These are phyloP conservation scores for Neltuma alba DNA, from an alignment of 306 rosid genomes.

Conservation along the genomic window DNA sequence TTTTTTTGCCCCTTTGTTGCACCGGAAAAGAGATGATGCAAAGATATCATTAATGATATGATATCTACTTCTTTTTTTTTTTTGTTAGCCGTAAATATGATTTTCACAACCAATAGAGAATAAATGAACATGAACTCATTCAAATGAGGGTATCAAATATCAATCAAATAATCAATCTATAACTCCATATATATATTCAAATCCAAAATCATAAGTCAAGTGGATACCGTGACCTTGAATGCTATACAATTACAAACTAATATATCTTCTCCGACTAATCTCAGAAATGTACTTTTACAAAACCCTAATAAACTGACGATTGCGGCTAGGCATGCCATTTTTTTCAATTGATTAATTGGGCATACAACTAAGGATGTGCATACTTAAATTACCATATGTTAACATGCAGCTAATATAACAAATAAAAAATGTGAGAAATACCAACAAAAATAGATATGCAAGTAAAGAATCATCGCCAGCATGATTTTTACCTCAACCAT, in stretches of 20 bases:
- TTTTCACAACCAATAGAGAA: too few relatives aligned
- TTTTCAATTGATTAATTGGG: background rate
- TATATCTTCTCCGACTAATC: background rate
- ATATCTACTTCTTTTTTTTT: too few relatives aligned
- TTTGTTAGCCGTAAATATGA: too few relatives aligned
- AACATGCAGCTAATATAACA: background rate
- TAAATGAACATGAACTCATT: background rate
- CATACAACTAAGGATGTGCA: background rate
- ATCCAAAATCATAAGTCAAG: background rate
- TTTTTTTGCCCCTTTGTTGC: too few relatives aligned
- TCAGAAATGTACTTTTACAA: background rate
- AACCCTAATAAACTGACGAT: background rate
- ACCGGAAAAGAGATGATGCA: too few relatives aligned
- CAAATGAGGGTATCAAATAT: background rate
- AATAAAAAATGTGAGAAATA: background rate
- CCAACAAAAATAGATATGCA: background rate
- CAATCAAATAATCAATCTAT: background rate
- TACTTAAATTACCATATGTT: background rate
- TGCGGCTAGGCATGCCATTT: background rate
- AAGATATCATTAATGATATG: constrained; percentile 6
- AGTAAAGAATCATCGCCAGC: background rate
- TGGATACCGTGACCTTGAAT: background rate
- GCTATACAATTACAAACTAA: background rate
- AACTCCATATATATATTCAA: background rate
- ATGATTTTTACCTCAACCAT: constrained; percentile 74